Percentiles rank a stretch among this genome's conserved stretches.
phyloP scores from a whole-genome alignment of 345 rosid species.

The Pugionium dolabratum region DNA sequence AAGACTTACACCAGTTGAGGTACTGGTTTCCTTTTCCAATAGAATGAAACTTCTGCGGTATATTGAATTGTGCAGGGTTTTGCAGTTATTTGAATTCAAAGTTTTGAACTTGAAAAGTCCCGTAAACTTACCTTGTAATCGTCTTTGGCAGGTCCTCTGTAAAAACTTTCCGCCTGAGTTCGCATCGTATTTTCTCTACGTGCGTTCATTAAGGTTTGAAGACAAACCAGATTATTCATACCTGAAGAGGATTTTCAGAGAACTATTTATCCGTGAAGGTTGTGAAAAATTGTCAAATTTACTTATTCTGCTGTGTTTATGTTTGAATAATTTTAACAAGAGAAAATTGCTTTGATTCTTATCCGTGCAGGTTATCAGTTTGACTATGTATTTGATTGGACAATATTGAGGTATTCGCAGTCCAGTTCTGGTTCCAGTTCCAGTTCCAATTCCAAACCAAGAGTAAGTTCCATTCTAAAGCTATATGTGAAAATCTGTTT shows the following conservation, averaged over 20 bases:
- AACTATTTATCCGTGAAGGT: conserved; percentile 42
- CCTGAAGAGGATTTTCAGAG: conserved; percentile 89
- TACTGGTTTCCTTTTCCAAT: conserved; percentile 29
- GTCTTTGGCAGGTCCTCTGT: conserved; percentile 73
- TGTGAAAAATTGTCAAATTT: neutral
- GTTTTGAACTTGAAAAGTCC: too few species aligned
- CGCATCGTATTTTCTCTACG: conserved; percentile 88
- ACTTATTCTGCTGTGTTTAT: too few species aligned
- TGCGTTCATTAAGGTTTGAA: conserved; percentile 91
- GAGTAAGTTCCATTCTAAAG: conserved; percentile 50
- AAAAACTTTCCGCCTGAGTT: conserved; percentile 83
- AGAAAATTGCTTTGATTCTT: conserved; percentile 11
- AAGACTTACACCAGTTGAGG: conserved; percentile 88
- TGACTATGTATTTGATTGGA: conserved; percentile 44
- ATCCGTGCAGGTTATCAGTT: conserved; percentile 78
- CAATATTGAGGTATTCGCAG: conserved; percentile 84
- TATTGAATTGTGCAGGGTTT: too few species aligned
- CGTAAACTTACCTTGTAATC: too few species aligned
- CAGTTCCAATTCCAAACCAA: conserved; percentile 58
- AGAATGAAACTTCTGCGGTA: neutral
- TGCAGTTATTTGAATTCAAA: too few species aligned
- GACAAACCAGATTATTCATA: conserved; percentile 96
- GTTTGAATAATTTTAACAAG: too few species aligned
- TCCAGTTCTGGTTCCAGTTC: conserved; percentile 53
- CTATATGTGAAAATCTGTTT: conserved; percentile 8